Evolutionary conservation across 805 yeast species (phyloP).

Genomic region (Tetrapisispora arboricola): DNA sequence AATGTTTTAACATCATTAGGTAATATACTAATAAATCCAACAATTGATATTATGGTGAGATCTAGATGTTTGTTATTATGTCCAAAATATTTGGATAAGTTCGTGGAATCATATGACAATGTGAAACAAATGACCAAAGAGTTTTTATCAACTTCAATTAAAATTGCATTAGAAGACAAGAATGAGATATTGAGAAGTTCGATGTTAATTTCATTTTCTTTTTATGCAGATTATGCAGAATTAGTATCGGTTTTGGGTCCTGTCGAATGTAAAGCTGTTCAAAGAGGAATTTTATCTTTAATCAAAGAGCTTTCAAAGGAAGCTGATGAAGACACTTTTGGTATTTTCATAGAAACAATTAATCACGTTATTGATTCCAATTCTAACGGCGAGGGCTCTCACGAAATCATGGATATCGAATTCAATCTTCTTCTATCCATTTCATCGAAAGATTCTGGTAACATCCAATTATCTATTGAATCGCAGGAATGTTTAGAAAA

Average conservation of each 20-base stretch:
- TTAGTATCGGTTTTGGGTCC: conserved; percentile 20
- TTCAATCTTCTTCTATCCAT: conserved; percentile 51
- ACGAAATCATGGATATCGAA: conserved; percentile 26
- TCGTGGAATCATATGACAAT: conserved; percentile 29
- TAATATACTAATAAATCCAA: conserved; percentile 8
- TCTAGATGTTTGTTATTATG: conserved; percentile 41
- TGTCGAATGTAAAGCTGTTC: conserved; percentile 12
- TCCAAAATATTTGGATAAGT: conserved; percentile 50
- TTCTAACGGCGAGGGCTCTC: conserved; percentile 19
- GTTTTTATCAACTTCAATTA: conserved; percentile 16
- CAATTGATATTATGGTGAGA: conserved; percentile 32
- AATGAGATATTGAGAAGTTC: conserved; percentile 27
- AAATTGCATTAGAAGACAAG: conserved; percentile 19
- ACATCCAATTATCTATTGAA: conserved; percentile 57
- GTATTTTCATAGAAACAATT: conserved; percentile 62
- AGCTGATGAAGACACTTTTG: conserved; percentile 72
- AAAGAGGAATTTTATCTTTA: conserved; percentile 25
- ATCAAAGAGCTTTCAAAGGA: conserved; percentile 42
- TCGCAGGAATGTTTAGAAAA: conserved; percentile 59
- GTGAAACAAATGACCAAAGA: conserved; percentile 26
- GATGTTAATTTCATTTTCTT: conserved; percentile 42
- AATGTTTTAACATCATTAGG: conserved; percentile 6
- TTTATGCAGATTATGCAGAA: conserved; percentile 35
- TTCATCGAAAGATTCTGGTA: conserved; percentile 64
- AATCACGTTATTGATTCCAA: conserved; percentile 39